A percentile compares a stretch with the other conserved stretches of the same genome.
Conservation (phyloP, 305 asterid genomes). For the Andrographis paniculata region DNA sequence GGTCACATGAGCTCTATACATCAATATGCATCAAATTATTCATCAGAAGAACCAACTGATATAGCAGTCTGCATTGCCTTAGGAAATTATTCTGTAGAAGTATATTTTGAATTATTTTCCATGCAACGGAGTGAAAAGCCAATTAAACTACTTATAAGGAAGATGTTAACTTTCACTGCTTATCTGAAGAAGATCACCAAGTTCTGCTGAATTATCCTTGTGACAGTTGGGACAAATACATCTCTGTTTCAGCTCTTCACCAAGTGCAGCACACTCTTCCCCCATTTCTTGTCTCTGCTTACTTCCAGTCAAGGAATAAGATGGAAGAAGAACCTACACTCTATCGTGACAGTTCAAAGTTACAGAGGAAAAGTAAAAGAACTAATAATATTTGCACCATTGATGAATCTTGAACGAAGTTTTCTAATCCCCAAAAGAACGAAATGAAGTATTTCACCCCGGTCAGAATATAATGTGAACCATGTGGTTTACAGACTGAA, state of each 20-base stretch:
- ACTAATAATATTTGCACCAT: neutral
- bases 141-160: conserved; percentile 28
- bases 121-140: neutral
- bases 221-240: conserved; percentile 53
- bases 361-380: neutral
- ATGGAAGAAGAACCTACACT: conserved; percentile 6
- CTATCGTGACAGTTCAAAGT: conserved; percentile 12
- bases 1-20: conserved; percentile 15
- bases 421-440: too few relatives aligned
- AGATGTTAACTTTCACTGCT: conserved; percentile 26
- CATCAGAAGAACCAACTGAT: conserved; percentile 16
- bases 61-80: neutral
- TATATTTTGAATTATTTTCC: neutral
- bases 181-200: conserved; percentile 39
- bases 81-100: conserved; percentile 10
- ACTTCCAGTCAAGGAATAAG: conserved; percentile 46
- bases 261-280: conserved; percentile 43
- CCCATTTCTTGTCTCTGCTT: conserved; percentile 65
- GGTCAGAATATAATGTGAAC: too few relatives aligned
- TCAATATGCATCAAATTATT: conserved; percentile 18
- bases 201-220: conserved; percentile 57
- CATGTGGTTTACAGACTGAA: too few relatives aligned
- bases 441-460: too few relatives aligned
- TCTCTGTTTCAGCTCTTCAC: conserved; percentile 69
- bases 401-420: too few relatives aligned